These are phyloP conservation scores for Cercospora sp. DNA, from an alignment of 2,329 filamentous ascomycete species.

Conservation along the genomic window DNA sequence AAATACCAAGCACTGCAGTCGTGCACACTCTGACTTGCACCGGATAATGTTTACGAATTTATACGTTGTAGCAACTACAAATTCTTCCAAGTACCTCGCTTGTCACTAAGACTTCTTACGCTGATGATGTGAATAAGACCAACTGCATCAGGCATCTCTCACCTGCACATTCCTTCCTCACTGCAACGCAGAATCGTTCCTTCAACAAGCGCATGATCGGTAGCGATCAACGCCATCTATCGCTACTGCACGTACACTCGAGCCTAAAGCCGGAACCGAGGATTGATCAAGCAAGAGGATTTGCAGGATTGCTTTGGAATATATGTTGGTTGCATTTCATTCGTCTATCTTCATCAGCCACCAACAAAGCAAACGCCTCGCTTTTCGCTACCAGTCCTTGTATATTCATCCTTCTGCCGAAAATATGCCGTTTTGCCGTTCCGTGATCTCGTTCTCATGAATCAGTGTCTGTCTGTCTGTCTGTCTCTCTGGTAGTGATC, in stretches of 20 bases:
- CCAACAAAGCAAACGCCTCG: background rate
- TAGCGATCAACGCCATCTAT: background rate
- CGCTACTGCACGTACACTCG: background rate
- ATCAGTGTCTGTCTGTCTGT: background rate
- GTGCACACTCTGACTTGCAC: background rate
- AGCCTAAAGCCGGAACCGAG: background rate
- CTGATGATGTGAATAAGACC: background rate
- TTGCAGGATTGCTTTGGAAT: background rate
- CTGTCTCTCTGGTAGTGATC: background rate
- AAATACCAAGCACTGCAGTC: background rate
- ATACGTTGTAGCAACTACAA: background rate
- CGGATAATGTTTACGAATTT: background rate
- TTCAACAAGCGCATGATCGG: background rate
- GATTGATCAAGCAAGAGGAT: background rate
- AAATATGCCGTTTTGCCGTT: background rate
- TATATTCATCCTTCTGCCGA: background rate
- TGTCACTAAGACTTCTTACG: background rate
- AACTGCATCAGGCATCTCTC: background rate
- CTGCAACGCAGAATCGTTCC: background rate
- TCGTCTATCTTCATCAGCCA: background rate
- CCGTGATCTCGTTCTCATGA: background rate
- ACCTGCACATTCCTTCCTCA: background rate
- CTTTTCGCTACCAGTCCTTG: background rate
- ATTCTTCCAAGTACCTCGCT: background rate
- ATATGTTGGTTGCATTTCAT: background rate